phyloP scores from a whole-genome alignment of 495 filamentous ascomycete genomes.

The Podospora fimiseda region DNA sequence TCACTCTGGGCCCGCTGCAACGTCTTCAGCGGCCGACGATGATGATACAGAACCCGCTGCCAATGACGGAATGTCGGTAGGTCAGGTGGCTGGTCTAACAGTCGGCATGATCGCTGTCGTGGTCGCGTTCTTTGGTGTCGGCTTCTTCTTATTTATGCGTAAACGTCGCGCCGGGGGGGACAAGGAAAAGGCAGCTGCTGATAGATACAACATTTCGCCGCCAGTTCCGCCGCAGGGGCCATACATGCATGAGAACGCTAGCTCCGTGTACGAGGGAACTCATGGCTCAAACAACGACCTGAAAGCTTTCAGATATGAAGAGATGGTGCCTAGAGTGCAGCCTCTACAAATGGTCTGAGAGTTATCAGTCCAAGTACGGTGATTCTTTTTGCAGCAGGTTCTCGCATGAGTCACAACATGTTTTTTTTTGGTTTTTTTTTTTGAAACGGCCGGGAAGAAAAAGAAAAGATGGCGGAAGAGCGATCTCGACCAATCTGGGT shows the following conservation, averaged over 20 bases:
- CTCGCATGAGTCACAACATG: not conserved
- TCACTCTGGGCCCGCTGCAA: conserved; percentile 22
- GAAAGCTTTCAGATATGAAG: conserved; percentile 40
- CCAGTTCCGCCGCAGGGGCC: conserved; percentile 32
- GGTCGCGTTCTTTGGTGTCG: conserved; percentile 25
- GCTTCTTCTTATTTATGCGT: conserved; percentile 24
- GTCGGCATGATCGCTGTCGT: conserved; percentile 31
- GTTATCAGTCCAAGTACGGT: not conserved
- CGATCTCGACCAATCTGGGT: too few relatives aligned
- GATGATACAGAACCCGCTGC: too few relatives aligned
- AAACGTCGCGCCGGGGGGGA: conserved; percentile 20
- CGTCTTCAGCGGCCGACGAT: not conserved
- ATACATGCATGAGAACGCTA: conserved; percentile 26
- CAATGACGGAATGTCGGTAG: too few relatives aligned
- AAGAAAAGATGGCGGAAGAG: too few relatives aligned
- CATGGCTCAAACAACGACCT: conserved; percentile 31
- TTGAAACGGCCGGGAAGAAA: not conserved
- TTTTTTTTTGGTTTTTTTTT: not conserved
- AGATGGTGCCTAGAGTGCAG: conserved; percentile 37
- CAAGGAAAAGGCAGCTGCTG: not conserved
- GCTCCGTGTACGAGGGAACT: conserved; percentile 22
- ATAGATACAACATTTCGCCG: conserved; percentile 37
- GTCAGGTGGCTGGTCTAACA: conserved; percentile 41
- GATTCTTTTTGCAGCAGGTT: not conserved
- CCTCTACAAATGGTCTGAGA: conserved; percentile 41